Conservation (phyloP, 345 rosid species). For the Hibiscus tridactylites region DNA sequence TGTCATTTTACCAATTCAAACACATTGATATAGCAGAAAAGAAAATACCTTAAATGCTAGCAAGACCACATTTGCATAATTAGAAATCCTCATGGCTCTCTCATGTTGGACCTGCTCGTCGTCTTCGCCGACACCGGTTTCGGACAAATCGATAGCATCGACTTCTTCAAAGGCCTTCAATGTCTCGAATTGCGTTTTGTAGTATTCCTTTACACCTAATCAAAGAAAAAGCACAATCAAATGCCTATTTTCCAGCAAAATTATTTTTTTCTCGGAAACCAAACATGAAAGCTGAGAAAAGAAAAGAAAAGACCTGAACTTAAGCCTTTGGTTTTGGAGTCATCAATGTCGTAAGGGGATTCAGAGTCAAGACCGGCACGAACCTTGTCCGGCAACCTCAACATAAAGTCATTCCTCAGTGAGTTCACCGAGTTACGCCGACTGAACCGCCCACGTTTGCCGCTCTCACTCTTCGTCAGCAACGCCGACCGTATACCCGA, state of each 20-base stretch:
- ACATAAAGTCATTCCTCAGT: conserved; percentile 42
- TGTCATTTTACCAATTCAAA: not conserved
- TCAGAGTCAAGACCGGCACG: conserved; percentile 45
- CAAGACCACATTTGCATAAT: conserved; percentile 62
- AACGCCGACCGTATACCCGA: conserved; percentile 24
- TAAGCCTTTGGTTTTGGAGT: conserved; percentile 41
- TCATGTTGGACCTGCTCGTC: conserved; percentile 49
- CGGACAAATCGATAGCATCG: conserved; percentile 34
- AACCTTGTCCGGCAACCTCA: conserved; percentile 56
- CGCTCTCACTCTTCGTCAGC: conserved; percentile 8
- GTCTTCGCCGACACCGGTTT: not conserved
- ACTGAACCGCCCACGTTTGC: conserved; percentile 14
- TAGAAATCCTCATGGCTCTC: conserved; percentile 71
- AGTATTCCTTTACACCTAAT: conserved; percentile 67
- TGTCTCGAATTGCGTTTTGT: conserved; percentile 60
- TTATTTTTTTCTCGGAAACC: conserved; percentile 9
- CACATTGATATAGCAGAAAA: not conserved
- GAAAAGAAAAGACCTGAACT: conserved; percentile 32
- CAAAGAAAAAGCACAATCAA: not conserved
- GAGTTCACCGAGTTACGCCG: conserved; percentile 31
- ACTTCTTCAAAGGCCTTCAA: conserved; percentile 74
- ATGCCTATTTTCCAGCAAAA: not conserved
- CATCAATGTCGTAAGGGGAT: conserved; percentile 39
- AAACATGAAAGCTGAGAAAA: conserved; percentile 6
- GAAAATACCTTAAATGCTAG: conserved; percentile 57